phyloP scores from a whole-genome alignment of 768 basidiomycete species.

The Boletus sensibilis region DNA sequence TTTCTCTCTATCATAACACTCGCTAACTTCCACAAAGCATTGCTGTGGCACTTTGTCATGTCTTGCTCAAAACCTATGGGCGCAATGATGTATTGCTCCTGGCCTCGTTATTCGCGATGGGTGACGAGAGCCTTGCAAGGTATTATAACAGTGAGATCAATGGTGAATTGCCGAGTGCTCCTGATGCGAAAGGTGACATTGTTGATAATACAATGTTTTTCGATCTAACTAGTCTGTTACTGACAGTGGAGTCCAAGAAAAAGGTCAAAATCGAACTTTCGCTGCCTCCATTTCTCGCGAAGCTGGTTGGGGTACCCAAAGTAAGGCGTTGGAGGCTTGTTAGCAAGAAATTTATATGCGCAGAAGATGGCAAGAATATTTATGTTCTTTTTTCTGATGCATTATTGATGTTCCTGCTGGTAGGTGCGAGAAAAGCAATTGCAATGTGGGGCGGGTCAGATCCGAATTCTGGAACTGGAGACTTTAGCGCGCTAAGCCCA shows the following conservation, averaged over 20 bases:
- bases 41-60: slow-evolving; percentile 12
- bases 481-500: not conserved
- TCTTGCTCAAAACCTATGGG: slow-evolving; percentile 11
- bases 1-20: not conserved
- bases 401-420: not conserved
- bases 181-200: not conserved
- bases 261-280: not conserved
- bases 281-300: not conserved
- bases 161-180: not conserved
- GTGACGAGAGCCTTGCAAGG: not conserved
- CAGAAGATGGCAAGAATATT: not conserved
- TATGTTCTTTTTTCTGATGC: not conserved
- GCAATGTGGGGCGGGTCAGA: not conserved
- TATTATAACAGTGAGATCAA: slow-evolving; percentile 1
- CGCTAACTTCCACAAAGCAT: slow-evolving; percentile 1
- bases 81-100: slow-evolving; percentile 15
- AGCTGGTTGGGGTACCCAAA: not conserved
- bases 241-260: not conserved
- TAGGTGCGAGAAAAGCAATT: slow-evolving; percentile 2
- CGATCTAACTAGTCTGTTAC: not conserved
- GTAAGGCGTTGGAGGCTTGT: not conserved
- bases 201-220: not conserved
- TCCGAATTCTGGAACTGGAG: not conserved
- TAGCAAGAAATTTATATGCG: not conserved
- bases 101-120: slow-evolving; percentile 6